Base-by-base conservation (phyloP, 495 filamentous ascomycete species). In the Aspergillus egyptiacus region DNA sequence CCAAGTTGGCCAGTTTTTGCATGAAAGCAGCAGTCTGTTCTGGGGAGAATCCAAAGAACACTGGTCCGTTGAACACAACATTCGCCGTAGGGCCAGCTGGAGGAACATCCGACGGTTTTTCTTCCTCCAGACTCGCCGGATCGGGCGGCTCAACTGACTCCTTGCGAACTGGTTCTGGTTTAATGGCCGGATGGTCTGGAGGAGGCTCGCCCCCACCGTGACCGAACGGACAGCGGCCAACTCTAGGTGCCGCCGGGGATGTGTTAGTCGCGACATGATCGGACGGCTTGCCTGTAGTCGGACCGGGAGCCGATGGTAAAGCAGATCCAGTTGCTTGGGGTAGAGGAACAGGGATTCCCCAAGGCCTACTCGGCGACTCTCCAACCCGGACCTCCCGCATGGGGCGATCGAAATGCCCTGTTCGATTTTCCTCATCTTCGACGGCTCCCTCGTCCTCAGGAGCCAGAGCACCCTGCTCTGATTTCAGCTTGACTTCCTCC, bases 341-440 rank as follows among this genome's bases (percentile, higher is more conserved):
- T 18, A 19, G 39, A 32, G 70, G 65, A 10, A 77, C 57, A 0
- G 87, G 90, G 1, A 96, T 91, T 2, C 90, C 90, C 90, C 90
- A 96, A 22, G 90, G 90, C 20, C 89, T 76, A 61, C 84, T 91
- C 27, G 90, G 90, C 25, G 86, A 91, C 62, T 96, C 90, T 14
- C 90, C 90, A 19, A 96, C 79, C 6, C 90, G 74, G 11, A 96
- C 77, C 50, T 94, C 90, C 51, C 87, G 83, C 37, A 96, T 57
- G 2, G 84, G 81, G 33, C 90, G 78, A 56, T 94, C 88, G 59
- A 93, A 95, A 52, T 81, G 83, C 40, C 68, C 57, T 49, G 67
- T 71, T 67, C 65, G 77, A 8, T 69, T 60, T 10, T 67, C 58
- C n/a, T 55, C 48, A 7, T 66, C 60, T 7, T 63, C 47, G 45